A percentile compares a stretch with the other conserved stretches of the same genome.
Conservation (phyloP, 306 rosid genomes). For the Cotoneaster glaucophyllus region DNA sequence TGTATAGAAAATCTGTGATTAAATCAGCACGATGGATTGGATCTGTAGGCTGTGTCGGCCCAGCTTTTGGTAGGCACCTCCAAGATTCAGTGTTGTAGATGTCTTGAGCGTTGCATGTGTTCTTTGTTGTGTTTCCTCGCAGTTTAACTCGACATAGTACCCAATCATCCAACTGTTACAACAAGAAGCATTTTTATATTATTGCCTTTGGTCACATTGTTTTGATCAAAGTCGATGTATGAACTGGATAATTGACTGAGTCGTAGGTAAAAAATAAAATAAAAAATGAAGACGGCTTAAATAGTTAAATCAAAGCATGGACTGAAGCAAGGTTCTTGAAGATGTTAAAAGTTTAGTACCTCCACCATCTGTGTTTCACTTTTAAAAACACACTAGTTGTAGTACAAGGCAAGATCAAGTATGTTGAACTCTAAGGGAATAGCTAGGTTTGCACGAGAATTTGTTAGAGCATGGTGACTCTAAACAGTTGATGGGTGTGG, state of each 20-base stretch:
- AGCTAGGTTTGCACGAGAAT: neutral
- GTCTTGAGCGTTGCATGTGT: slow-evolving; percentile 31
- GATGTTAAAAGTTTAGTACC: neutral
- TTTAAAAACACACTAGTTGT: neutral
- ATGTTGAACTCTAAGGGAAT: neutral
- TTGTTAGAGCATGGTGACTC: neutral
- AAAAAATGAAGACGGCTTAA: neutral
- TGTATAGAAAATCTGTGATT: slow-evolving; percentile 34
- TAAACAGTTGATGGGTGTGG: neutral
- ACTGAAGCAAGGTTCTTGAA: neutral
- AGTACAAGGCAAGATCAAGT: neutral
- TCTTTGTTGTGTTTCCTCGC: slow-evolving; percentile 38
- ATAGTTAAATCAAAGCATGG: neutral
- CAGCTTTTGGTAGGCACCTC: slow-evolving; percentile 14
- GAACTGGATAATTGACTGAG: neutral
- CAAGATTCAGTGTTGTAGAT: slow-evolving; percentile 18
- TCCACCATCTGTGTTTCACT: neutral
- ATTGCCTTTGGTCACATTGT: neutral
- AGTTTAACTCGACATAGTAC: slow-evolving; percentile 67
- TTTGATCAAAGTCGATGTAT: neutral
- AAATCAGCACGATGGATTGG: slow-evolving; percentile 21
- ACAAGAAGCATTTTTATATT: neutral
- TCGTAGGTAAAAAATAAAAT: neutral
- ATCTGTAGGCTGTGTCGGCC: slow-evolving; percentile 19
- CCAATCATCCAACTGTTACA: slow-evolving; percentile 72